Evolutionary conservation across 2,329 filamentous ascomycete species (phyloP).

Genomic region (Penicillium olsonii): DNA sequence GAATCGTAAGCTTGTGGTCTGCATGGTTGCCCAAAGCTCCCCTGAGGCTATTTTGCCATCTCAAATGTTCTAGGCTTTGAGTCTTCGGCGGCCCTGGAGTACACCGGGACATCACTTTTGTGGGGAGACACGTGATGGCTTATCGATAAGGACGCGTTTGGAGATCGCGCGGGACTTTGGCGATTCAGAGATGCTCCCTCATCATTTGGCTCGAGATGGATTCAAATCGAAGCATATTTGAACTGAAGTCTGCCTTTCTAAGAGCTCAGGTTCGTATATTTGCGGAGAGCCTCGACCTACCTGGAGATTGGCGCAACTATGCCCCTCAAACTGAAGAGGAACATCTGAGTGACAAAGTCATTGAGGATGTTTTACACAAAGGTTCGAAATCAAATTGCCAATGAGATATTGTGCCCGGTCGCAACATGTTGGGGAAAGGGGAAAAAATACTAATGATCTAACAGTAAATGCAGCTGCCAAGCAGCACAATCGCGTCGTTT

Average conservation of each 20-base stretch:
- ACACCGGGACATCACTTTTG: neutral
- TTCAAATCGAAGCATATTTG: conserved; percentile 47
- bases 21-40: neutral
- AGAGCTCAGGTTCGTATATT: conserved; percentile 54
- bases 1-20: neutral
- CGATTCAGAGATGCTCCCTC: conserved; percentile 11
- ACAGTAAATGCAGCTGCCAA: conserved; percentile 54
- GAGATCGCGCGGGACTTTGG: conserved; percentile 5
- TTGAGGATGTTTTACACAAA: conserved; percentile 55
- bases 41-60: neutral
- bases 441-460: conserved; percentile 2
- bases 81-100: neutral
- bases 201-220: conserved; percentile 32
- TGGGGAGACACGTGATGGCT: conserved; percentile 6
- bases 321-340: conserved; percentile 44
- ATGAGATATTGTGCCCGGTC: neutral
- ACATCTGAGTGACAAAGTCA: conserved; percentile 50
- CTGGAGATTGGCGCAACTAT: conserved; percentile 50
- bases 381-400: conserved; percentile 32
- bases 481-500: conserved; percentile 56
- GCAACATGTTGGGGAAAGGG: neutral
- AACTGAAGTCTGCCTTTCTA: conserved; percentile 55
- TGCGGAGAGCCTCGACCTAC: conserved; percentile 50
- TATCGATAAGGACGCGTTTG: conserved; percentile 11
- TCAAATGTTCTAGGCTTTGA: neutral